These are phyloP conservation scores for Phialophora macrospora DNA, from an alignment of 2,329 filamentous ascomycete genomes.

Conservation along the genomic window DNA sequence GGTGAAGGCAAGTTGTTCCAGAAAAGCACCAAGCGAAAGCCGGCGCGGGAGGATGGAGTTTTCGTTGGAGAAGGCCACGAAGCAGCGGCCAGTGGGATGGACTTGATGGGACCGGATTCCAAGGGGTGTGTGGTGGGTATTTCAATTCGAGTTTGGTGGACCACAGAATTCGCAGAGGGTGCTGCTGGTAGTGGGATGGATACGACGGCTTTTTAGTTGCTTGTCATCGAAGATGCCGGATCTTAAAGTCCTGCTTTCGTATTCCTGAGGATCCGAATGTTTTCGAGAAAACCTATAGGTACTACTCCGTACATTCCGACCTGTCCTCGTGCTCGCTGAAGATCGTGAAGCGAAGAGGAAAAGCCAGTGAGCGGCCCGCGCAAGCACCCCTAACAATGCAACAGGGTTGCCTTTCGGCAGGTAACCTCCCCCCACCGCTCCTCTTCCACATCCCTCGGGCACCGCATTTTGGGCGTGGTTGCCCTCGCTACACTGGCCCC, in stretches of 20 bases:
- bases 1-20: neutral
- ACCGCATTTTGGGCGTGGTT: neutral
- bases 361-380: no score
- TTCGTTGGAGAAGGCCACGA: constrained; percentile 9
- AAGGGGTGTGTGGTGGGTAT: constrained; percentile 2
- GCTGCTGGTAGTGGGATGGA: neutral
- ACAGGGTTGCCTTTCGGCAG: neutral
- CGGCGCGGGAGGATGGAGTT: constrained; percentile 2
- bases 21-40: constrained; percentile 8
- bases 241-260: neutral
- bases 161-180: constrained; percentile 15
- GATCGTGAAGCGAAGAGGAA: neutral
- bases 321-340: neutral
- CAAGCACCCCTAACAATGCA: neutral
- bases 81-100: constrained; percentile 1
- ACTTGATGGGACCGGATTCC: neutral
- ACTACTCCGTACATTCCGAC: neutral
- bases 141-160: constrained; percentile 24
- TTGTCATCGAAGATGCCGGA: neutral
- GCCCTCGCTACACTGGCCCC: constrained; percentile 14
- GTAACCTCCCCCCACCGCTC: neutral
- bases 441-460: neutral
- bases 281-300: neutral
- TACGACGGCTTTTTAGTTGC: constrained; percentile 3
- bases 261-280: neutral